Evolutionary conservation across 345 rosid species (phyloP).

Genomic region (Capsella bursapastoris): DNA sequence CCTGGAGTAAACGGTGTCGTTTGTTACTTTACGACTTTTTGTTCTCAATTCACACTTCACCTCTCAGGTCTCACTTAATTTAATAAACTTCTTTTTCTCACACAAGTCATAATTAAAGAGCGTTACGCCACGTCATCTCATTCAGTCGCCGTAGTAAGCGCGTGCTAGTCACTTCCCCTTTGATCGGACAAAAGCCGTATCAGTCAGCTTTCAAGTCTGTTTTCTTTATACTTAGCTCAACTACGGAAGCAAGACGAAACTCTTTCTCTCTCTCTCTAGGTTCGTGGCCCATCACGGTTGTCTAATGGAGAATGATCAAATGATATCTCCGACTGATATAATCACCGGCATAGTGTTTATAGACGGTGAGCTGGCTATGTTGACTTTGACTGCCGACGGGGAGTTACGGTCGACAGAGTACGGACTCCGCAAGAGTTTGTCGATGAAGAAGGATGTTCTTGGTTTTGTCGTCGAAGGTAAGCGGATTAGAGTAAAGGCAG

Average conservation of each 20-base stretch:
- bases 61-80: neutral
- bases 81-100: neutral
- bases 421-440: constrained; percentile 40
- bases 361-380: constrained; percentile 45
- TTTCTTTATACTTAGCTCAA: constrained; percentile 26
- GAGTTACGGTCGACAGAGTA: constrained; percentile 49
- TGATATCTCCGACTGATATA: constrained; percentile 18
- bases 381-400: constrained; percentile 66
- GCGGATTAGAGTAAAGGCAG: constrained; percentile 53
- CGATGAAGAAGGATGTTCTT: constrained; percentile 70
- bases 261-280: constrained; percentile 13
- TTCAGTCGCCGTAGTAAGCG: constrained; percentile 14
- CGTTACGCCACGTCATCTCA: constrained; percentile 37
- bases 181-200: constrained; percentile 21
- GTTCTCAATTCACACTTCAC: neutral
- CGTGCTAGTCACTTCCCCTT: constrained; percentile 15
- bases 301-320: constrained; percentile 24
- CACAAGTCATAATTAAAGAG: constrained; percentile 16
- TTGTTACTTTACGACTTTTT: neutral
- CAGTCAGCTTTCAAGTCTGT: constrained; percentile 17
- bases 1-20: constrained; percentile 11
- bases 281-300: neutral
- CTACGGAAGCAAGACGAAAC: constrained; percentile 26
- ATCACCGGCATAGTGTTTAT: constrained; percentile 53
- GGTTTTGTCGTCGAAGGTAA: constrained; percentile 68